Evolutionary conservation across 768 basidiomycete genomes (phyloP).

Genomic region (Termitomyces bulborhizus): DNA sequence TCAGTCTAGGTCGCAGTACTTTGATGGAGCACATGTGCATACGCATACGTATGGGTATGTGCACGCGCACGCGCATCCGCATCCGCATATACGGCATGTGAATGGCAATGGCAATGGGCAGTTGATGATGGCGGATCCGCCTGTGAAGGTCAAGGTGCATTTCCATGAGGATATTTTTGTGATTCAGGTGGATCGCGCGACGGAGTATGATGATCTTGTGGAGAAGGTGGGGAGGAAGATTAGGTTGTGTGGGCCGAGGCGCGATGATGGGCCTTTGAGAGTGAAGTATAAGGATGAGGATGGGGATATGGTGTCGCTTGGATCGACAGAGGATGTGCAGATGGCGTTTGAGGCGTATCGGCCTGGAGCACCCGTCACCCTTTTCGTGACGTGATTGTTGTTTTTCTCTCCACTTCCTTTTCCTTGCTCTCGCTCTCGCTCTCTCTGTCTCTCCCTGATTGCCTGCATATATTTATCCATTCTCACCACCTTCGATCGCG

Average conservation of each 20-base stretch:
- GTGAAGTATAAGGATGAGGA: constrained; percentile 92
- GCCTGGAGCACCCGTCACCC: constrained; percentile 74
- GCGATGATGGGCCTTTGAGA: constrained; percentile 74
- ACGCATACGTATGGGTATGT: background rate
- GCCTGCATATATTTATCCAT: background rate
- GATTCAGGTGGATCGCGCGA: constrained; percentile 77
- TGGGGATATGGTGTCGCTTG: constrained; percentile 83
- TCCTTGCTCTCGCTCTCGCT: no score
- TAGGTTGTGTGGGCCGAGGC: constrained; percentile 76
- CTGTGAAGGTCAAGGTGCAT: constrained; percentile 90
- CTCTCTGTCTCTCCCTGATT: background rate
- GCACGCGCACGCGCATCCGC: constrained; percentile 6
- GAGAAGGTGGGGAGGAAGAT: constrained; percentile 93
- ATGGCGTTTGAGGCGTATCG: constrained; percentile 87
- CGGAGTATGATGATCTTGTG: constrained; percentile 78
- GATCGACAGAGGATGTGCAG: constrained; percentile 88
- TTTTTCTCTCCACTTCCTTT: background rate
- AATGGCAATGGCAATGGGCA: background rate
- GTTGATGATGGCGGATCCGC: constrained; percentile 18
- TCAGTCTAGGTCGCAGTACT: constrained; percentile 48
- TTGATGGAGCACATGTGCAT: constrained; percentile 22
- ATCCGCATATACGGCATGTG: background rate
- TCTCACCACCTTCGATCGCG: background rate
- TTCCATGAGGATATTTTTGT: constrained; percentile 95
- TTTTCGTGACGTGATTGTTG: constrained; percentile 63